Evolutionary conservation across 768 basidiomycete species (phyloP).

Genomic region (Suillus ampliporus): DNA sequence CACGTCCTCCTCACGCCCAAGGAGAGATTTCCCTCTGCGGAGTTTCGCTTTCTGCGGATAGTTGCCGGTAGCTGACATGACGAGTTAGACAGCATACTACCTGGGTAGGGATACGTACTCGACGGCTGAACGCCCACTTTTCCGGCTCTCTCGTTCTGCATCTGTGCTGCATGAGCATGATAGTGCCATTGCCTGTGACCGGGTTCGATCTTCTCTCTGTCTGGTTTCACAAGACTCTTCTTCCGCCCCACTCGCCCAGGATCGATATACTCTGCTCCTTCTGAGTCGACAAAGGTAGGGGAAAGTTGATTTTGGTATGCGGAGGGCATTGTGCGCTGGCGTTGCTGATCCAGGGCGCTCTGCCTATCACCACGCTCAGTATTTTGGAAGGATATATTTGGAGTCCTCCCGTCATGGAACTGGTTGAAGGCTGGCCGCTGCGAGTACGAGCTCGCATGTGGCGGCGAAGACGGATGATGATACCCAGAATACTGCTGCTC

Average conservation of each 20-base stretch:
- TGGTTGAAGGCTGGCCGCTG: constrained; percentile 19
- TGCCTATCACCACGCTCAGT: constrained; percentile 73
- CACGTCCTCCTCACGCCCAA: constrained; percentile 89
- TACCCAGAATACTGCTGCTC: constrained; percentile 26
- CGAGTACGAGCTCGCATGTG: constrained; percentile 21
- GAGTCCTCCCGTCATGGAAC: constrained; percentile 33
- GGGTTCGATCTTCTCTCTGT: constrained; percentile 96
- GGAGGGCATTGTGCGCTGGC: constrained; percentile 50
- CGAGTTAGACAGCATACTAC: constrained; percentile 3
- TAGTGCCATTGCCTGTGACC: constrained; percentile 96
- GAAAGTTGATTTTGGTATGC: constrained; percentile 52
- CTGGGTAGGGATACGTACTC: constrained; percentile 56
- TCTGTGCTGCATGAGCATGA: constrained; percentile 80
- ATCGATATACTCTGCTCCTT: constrained; percentile 45
- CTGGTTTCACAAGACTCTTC: constrained; percentile 91
- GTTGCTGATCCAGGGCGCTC: constrained; percentile 58
- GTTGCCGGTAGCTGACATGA: constrained; percentile 73
- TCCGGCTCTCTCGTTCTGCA: constrained; percentile 70
- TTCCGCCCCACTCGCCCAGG: constrained; percentile 71
- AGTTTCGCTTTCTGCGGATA: constrained; percentile 61
- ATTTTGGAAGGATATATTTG: constrained; percentile 72
- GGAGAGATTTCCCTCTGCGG: constrained; percentile 86
- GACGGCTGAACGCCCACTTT: constrained; percentile 79
- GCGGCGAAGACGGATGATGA: constrained; percentile 24
- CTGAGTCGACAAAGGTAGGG: constrained; percentile 43